Conservation (phyloP, 1,284 basidiomycete species). For the Ceraceosorus guamensis region DNA sequence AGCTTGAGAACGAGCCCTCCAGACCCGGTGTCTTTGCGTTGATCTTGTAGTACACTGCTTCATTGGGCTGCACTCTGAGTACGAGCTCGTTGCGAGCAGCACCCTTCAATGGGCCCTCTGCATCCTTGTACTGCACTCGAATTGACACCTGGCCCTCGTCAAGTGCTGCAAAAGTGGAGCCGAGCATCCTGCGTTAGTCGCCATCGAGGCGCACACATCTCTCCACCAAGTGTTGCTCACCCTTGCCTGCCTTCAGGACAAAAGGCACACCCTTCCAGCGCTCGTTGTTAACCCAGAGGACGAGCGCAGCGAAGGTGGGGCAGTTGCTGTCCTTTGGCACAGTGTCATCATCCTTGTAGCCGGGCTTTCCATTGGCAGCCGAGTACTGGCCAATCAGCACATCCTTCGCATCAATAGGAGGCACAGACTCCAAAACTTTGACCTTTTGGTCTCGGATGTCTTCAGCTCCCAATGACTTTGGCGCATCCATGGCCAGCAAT, state of each 20-base stretch:
- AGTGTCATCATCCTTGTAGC: constrained; percentile 50
- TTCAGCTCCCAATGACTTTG: constrained; percentile 46
- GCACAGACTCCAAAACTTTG: constrained; percentile 45
- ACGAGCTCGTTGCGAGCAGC: constrained; percentile 45
- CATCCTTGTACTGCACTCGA: constrained; percentile 45
- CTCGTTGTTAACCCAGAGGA: constrained; percentile 41
- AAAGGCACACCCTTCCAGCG: constrained; percentile 47
- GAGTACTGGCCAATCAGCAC: constrained; percentile 49
- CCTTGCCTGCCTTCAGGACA: constrained; percentile 47
- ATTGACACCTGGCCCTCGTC: constrained; percentile 46
- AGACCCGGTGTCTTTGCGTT: constrained; percentile 45
- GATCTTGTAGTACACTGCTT: constrained; percentile 44
- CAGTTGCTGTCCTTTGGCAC: constrained; percentile 50
- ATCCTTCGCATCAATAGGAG: constrained; percentile 41
- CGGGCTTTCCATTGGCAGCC: constrained; percentile 47
- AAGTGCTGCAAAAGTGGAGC: constrained; percentile 14
- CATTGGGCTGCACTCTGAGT: constrained; percentile 45
- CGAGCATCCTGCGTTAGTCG: neutral
- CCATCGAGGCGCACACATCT: no score
- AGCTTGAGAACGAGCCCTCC: constrained; percentile 21
- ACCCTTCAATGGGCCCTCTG: constrained; percentile 25
- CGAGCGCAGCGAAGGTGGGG: constrained; percentile 48
- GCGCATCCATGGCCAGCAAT: constrained; percentile 49
- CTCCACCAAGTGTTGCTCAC: neutral
- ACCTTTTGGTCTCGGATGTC: constrained; percentile 49